Conservation (phyloP, 228 moss, liverwort and hornwort species). For the Sphagnum magellanicum region DNA sequence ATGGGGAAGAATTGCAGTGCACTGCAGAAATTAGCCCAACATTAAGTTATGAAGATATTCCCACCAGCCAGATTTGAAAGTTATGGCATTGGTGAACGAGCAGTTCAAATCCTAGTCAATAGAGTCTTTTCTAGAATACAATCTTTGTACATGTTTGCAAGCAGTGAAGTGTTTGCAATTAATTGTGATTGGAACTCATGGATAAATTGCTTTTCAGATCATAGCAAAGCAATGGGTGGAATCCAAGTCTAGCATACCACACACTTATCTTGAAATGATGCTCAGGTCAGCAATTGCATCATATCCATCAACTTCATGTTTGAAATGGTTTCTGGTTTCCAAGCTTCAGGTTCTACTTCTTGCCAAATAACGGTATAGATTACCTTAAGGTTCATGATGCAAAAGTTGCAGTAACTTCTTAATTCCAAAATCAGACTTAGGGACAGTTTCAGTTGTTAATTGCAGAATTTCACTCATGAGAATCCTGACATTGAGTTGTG, state of each 20-base stretch:
- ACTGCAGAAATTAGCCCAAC: slow-evolving; percentile 12
- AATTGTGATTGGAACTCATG: too few species aligned
- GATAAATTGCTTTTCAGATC: slow-evolving; percentile 40
- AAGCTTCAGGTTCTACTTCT: not conserved
- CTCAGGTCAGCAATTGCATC: slow-evolving; percentile 34
- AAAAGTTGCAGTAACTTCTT: too few species aligned
- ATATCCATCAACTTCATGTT: not conserved
- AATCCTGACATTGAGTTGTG: too few species aligned
- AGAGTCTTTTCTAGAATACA: not conserved
- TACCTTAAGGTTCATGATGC: too few species aligned
- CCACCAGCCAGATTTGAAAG: slow-evolving; percentile 83
- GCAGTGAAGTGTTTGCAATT: not conserved
- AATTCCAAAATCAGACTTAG: too few species aligned
- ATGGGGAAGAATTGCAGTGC: too few species aligned
- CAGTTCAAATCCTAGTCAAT: not conserved
- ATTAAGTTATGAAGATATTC: slow-evolving; percentile 50
- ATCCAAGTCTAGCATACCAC: slow-evolving; percentile 76
- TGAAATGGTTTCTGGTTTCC: not conserved
- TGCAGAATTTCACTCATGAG: too few species aligned
- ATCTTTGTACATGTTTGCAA: not conserved
- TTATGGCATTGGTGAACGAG: slow-evolving; percentile 8
- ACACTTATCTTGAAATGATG: slow-evolving; percentile 63
- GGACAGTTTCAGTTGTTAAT: too few species aligned
- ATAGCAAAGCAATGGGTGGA: slow-evolving; percentile 80
- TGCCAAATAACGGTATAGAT: not conserved